A percentile compares a stretch with the other conserved stretches of the same genome.
phyloP scores from a whole-genome alignment of 768 basidiomycete species.

The Austroboletus eburneus region DNA sequence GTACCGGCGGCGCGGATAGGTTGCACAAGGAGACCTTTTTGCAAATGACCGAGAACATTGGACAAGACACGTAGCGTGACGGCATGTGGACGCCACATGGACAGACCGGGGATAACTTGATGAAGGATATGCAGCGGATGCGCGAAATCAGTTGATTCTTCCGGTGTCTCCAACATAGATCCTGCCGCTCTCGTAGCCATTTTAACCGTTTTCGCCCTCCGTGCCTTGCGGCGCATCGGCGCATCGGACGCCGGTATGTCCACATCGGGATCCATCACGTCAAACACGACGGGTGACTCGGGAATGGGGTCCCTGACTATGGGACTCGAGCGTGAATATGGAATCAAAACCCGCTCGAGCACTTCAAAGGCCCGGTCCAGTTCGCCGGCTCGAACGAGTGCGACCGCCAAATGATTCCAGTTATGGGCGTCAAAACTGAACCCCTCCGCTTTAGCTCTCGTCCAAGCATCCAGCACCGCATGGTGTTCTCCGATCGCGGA shows the following conservation, averaged over 20 bases:
- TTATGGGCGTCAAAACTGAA: constrained; percentile 85
- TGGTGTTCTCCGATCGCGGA: constrained; percentile 58
- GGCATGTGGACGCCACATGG: constrained; percentile 60
- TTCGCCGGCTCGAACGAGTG: constrained; percentile 76
- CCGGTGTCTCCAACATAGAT: constrained; percentile 8
- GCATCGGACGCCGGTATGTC: constrained; percentile 26
- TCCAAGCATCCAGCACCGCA: constrained; percentile 66
- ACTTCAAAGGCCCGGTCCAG: constrained; percentile 81
- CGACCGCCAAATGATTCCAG: constrained; percentile 82
- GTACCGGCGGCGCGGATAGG: constrained; percentile 32
- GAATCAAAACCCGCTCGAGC: constrained; percentile 71
- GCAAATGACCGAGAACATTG: constrained; percentile 43
- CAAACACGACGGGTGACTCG: constrained; percentile 39
- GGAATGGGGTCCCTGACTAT: constrained; percentile 29
- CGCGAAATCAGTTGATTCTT: constrained; percentile 44
- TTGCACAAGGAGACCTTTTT: constrained; percentile 45
- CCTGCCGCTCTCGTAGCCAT: constrained; percentile 13
- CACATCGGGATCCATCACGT: constrained; percentile 23
- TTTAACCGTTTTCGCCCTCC: constrained; percentile 24
- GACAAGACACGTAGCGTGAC: constrained; percentile 46
- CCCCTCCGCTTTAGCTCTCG: constrained; percentile 52
- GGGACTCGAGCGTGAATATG: constrained; percentile 39
- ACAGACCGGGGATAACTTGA: constrained; percentile 60
- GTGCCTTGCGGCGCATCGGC: constrained; percentile 26
- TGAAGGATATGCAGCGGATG: constrained; percentile 58